A percentile compares a stretch with the other conserved stretches of the same genome.
phyloP scores from a whole-genome alignment of 495 filamentous ascomycete species.

The Annulohypoxylon moriforme region DNA sequence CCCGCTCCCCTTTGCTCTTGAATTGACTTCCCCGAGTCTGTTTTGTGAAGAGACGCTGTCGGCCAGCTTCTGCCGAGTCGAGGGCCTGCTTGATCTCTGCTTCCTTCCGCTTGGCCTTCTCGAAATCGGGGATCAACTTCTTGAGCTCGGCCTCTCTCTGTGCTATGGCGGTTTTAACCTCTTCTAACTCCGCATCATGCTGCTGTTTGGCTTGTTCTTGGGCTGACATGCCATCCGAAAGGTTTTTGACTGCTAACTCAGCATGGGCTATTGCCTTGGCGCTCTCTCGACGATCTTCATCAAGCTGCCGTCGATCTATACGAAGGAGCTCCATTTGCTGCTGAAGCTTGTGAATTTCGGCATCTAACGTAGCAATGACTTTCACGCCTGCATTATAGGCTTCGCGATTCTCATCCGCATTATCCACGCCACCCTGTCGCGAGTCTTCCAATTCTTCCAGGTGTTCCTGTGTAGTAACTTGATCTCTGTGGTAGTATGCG shows the following conservation, averaged over 20 bases:
- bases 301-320: slow-evolving; percentile 87
- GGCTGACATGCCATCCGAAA: slow-evolving; percentile 83
- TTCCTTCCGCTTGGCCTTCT: slow-evolving; percentile 77
- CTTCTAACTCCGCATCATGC: slow-evolving; percentile 77
- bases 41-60: slow-evolving; percentile 89
- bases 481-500: slow-evolving; percentile 90
- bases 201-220: slow-evolving; percentile 74
- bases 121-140: slow-evolving; percentile 78
- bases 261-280: slow-evolving; percentile 81
- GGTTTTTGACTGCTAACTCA: slow-evolving; percentile 83
- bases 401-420: slow-evolving; percentile 82
- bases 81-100: slow-evolving; percentile 73
- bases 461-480: slow-evolving; percentile 77
- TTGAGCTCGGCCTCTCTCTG: slow-evolving; percentile 80
- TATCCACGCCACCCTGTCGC: slow-evolving; percentile 81
- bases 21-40: slow-evolving; percentile 92
- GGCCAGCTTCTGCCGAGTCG: slow-evolving; percentile 76
- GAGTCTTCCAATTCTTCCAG: slow-evolving; percentile 86
- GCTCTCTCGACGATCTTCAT: slow-evolving; percentile 86
- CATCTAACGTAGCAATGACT: slow-evolving; percentile 79
- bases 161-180: slow-evolving; percentile 79
- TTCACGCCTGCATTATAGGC: slow-evolving; percentile 83
- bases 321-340: slow-evolving; percentile 86
- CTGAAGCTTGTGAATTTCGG: slow-evolving; percentile 79
- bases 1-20: slow-evolving; percentile 86